Base-by-base conservation (phyloP, 495 filamentous ascomycete species). In the Chaetomium fimeti region DNA sequence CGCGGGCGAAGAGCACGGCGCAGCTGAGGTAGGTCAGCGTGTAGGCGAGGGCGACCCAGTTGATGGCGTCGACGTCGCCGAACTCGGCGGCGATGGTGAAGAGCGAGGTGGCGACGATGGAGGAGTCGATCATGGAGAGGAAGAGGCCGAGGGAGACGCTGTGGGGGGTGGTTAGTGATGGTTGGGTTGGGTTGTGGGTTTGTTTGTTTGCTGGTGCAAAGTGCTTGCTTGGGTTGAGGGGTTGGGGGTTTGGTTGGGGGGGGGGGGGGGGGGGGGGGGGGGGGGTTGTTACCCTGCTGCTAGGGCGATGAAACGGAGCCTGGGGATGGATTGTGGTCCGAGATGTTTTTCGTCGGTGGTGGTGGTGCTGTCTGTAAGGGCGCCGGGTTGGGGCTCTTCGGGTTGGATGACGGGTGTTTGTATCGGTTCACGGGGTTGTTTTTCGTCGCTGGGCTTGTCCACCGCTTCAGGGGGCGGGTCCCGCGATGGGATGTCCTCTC, bases 41-140 rank as follows among this genome's bases (percentile, higher is more conserved):
- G 65, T 83, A 83, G 20, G 78, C 70, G 48, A 83, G 65, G 0
- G 76, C 75, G 0, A 82, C 76, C 80, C 81, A 82, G 61, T 80
- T 82, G 51, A 81, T 74, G 27, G 54, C 55, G 18, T 64, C 66
- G 24, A 75, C 62, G 18, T 69, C 69, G 9, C 66, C 45, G 51
- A 83, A 78, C 32, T 83, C 76, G 29, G 43, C 57, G 20, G 73
- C 78, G 58, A 83, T 83, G 42, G 68, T 66, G 65, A 76, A 77
- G 1, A 83, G 69, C 56, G 74, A 72, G 29, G 79, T 82, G 1
- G 80, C 78, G 8, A 83, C 75, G 29, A 83, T 81, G 28, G 79
- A 81, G 2, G 73, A 69, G 66, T 81, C 80, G 28, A 81, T 68
- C 62, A 79, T 71, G 25, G 74, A 72, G 24, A 79, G 67, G n/a